Evolutionary conservation across 371 early-diverging fungal species (phyloP), one percentile per base, ranked within the genome.

Genomic region (Rhizomucor miehei): DNA sequence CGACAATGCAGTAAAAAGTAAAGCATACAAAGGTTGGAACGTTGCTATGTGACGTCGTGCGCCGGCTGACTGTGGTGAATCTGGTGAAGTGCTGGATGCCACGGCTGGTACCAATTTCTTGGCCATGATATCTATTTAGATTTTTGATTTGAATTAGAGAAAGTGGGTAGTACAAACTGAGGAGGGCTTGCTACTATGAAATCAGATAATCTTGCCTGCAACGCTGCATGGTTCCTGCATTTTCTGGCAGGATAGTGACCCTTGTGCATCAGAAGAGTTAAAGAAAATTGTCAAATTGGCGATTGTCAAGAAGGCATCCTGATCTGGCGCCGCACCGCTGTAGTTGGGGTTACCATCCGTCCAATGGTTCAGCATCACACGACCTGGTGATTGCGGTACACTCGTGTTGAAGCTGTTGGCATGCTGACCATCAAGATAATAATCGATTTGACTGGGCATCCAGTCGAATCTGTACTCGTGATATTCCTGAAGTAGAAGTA

Each of bases 381-480:
- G 50, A 12, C 75, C 78, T 9, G 75, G 73, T 29, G 51, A 20
- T 14, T 48, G 17, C 6, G 77, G 77, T 3, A 73, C 57, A 44
- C 64, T 69, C 8, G 62, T 60, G 3, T 54, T 69, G 54, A 77
- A 61, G 20, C 56, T 57, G 9, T 56, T 36, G 0, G 65, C 45
- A 34, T 63, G 23, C 23, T 38, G 21, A 12, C 62, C 62, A 52
- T 76, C 77, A 17, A 76, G 41, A 48, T 63, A 73, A 36, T 60
- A 73, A 8, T 64, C 61, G 23, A 71, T 61, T n/a, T 36, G 45
- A 10, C 34, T 53, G 3, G 77, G 74, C 3, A 48, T 38, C 74
- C 77, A 77, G 29, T 77, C 77, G 43, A 77, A 73, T 13, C 74
- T 59, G 39, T 73, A 77, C 49, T 73, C 73, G 36, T 76, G 77